Evolutionary conservation across 257 asterid species (phyloP), one percentile per base, ranked within the genome.

Genomic region (Fraxinus americana): DNA sequence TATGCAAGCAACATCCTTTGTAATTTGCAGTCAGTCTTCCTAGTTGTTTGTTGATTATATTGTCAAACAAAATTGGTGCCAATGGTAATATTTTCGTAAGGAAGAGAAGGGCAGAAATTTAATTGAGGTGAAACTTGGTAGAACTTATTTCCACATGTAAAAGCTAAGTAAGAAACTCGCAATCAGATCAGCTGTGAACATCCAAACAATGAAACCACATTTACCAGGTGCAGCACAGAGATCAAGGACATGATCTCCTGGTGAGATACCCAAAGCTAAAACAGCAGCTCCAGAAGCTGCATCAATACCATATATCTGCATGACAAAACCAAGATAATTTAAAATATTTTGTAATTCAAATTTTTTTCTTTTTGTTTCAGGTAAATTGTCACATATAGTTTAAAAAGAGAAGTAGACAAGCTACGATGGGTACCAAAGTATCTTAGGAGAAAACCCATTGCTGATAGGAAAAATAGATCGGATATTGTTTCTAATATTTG

Each of bases 251-350:
- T 89, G 97, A 84, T 93, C 99, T 77, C 97, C 97, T 8, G 86
- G 82, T 68, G 80, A 75, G 84, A 96, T 74, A 87, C 77, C 90
- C 92, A 96, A 83, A 77, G 97, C 96, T 71, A 88, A 69, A 79
- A 96, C 98, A 25, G 99, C 97, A 84, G 99, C 99, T 81, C 98
- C 99, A 45, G 99, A 96, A 81, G 97, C 92, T 66, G 98, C 99
- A 88, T 93, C 99, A 72, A 96, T 90, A 83, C 99, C 99, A 89
- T 96, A 93, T 80, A 96, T 91, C 99, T 95, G 89, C 79, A 83
- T 43, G 66, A 67, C 52, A 61, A 78, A 81, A 65, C 72, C 52
- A 71, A 82, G 83, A 57, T 66, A 70, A 72, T 1, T 39, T 39
- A 7, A 39, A 39, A 39, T 39, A 39, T 39, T 67, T 19, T 17